These are phyloP conservation scores for Citrullus colocynthis DNA, from an alignment of 306 rosid species.

Conservation along the genomic window DNA sequence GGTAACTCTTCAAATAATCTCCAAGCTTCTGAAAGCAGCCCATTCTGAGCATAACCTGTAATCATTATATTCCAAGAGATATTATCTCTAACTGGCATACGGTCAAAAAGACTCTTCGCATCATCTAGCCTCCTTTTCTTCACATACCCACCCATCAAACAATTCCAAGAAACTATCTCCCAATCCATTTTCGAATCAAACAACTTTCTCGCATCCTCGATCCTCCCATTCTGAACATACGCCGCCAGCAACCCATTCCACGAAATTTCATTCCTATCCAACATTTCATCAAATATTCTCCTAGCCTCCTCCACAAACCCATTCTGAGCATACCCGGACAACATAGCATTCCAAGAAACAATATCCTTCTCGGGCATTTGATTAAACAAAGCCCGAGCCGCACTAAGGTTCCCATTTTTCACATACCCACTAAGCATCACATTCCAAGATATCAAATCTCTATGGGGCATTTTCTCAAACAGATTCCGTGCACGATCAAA, in stretches of 20 bases:
- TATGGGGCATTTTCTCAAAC: slow-evolving; percentile 63
- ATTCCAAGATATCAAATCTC: slow-evolving; percentile 70
- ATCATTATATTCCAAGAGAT: slow-evolving; percentile 73
- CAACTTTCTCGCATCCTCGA: slow-evolving; percentile 40
- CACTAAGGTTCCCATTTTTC: slow-evolving; percentile 38
- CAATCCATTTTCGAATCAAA: slow-evolving; percentile 47
- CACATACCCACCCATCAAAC: slow-evolving; percentile 69
- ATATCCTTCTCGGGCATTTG: slow-evolving; percentile 55
- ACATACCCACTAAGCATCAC: slow-evolving; percentile 76
- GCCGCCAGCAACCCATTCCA: slow-evolving; percentile 72
- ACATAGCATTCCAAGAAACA: slow-evolving; percentile 77
- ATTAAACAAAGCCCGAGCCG: slow-evolving; percentile 49
- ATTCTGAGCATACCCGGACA: slow-evolving; percentile 76
- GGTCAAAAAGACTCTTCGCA: slow-evolving; percentile 47
- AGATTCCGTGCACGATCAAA: slow-evolving; percentile 40
- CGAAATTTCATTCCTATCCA: slow-evolving; percentile 46
- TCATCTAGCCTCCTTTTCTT: slow-evolving; percentile 31
- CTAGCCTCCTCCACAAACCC: slow-evolving; percentile 60
- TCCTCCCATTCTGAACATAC: slow-evolving; percentile 61
- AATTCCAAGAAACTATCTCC: slow-evolving; percentile 77
- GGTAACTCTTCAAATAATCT: slow-evolving; percentile 49
- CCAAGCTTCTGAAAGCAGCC: slow-evolving; percentile 48
- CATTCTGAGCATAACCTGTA: slow-evolving; percentile 64
- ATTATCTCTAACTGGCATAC: slow-evolving; percentile 56
- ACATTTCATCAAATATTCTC: slow-evolving; percentile 43